Conservation (phyloP, 257 asterid genomes). For the Echites panduratus region DNA sequence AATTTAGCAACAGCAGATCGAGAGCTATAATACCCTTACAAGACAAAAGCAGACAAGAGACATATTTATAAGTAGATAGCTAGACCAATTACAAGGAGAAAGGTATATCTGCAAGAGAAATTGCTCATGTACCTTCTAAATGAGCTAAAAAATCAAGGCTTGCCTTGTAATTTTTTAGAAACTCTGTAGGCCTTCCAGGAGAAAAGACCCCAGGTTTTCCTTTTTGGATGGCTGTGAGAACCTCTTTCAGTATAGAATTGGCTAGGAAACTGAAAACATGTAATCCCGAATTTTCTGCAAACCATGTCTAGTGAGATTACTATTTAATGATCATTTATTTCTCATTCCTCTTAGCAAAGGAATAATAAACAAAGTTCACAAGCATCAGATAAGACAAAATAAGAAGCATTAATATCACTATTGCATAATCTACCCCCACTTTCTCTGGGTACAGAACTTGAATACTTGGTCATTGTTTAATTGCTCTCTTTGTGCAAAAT, state of each 20-base stretch:
- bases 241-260: constrained; percentile 89
- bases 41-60: constrained; percentile 7
- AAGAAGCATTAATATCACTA: background rate
- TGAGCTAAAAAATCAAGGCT: constrained; percentile 79
- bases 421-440: background rate
- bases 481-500: background rate
- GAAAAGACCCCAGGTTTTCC: constrained; percentile 93
- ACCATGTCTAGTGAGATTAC: constrained; percentile 12
- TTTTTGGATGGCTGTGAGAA: constrained; percentile 74
- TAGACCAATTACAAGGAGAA: background rate
- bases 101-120: background rate
- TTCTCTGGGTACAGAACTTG: background rate
- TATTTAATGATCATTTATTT: constrained; percentile 14
- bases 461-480: background rate
- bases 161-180: constrained; percentile 83
- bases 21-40: constrained; percentile 68
- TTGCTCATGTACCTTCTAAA: constrained; percentile 61
- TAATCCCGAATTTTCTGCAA: constrained; percentile 91
- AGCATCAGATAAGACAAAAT: background rate
- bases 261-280: constrained; percentile 94
- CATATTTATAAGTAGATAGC: background rate
- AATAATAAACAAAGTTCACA: background rate
- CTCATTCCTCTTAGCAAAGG: background rate
- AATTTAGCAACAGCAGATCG: constrained; percentile 63
- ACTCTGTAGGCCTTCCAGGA: constrained; percentile 91